A percentile compares a stretch with the other conserved stretches of the same genome.
Evolutionary conservation across 805 yeast genomes (phyloP).

Genomic region (Lipomyces lipofer): DNA sequence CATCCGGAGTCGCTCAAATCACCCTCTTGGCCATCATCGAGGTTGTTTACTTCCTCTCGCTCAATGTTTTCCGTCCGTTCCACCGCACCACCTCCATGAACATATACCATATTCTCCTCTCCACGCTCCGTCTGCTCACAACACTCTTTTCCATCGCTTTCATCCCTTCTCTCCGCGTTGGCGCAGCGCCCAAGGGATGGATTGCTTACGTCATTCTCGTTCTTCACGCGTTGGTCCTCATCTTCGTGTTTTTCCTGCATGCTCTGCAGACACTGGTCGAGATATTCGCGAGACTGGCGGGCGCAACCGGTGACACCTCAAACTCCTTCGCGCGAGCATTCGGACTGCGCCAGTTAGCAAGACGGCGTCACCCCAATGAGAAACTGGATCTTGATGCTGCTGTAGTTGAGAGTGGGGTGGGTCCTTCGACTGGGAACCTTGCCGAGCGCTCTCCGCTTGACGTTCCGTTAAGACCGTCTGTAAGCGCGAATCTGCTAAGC

Average conservation of each 20-base stretch:
- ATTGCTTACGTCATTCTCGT: conserved; percentile 38
- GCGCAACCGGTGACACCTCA: conserved; percentile 15
- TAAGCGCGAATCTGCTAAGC: conserved; percentile 1
- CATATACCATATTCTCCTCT: conserved; percentile 28
- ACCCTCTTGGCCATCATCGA: conserved; percentile 37
- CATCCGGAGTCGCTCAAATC: conserved; percentile 42
- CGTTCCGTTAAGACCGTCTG: conserved; percentile 1
- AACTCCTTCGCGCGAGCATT: conserved; percentile 25
- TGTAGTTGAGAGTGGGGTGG: background rate
- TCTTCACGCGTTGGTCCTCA: conserved; percentile 36
- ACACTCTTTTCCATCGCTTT: conserved; percentile 37
- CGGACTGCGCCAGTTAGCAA: conserved; percentile 31
- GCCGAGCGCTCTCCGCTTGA: conserved; percentile 8
- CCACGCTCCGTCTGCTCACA: conserved; percentile 30
- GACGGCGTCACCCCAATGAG: conserved; percentile 22
- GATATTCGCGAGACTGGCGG: conserved; percentile 24
- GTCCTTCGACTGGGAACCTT: background rate
- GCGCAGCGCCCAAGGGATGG: conserved; percentile 36
- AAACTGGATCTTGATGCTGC: conserved; percentile 6
- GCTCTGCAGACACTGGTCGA: conserved; percentile 36
- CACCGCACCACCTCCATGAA: conserved; percentile 37
- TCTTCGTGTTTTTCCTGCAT: conserved; percentile 36
- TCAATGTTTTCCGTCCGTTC: conserved; percentile 35
- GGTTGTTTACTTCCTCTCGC: conserved; percentile 28
- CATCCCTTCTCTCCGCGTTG: conserved; percentile 31